A percentile compares a stretch with the other conserved stretches of the same genome.
These are phyloP conservation scores for Hypoxylon sp. DNA, from an alignment of 2,329 filamentous ascomycete species.

Conservation along the genomic window DNA sequence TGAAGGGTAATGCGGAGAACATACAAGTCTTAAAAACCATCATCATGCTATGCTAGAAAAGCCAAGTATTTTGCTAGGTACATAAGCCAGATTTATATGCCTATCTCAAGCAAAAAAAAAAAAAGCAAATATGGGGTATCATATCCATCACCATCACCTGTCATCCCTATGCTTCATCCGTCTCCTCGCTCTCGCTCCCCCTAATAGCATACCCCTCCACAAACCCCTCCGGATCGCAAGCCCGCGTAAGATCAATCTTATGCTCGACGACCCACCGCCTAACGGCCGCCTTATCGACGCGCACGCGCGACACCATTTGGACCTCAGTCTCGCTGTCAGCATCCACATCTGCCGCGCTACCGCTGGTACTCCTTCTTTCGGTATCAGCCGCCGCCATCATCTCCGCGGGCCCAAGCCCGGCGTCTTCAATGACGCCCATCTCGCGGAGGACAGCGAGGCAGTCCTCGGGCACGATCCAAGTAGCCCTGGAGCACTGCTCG, in stretches of 20 bases:
- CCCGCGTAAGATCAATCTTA: constrained; percentile 70
- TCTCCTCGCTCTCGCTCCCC: constrained; percentile 51
- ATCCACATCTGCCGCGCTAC: constrained; percentile 31
- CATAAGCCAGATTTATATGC: too few species aligned
- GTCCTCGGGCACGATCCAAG: constrained; percentile 88
- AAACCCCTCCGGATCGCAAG: constrained; percentile 82
- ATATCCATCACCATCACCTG: constrained; percentile 3
- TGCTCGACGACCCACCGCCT: constrained; percentile 74
- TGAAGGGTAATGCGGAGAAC: too few species aligned
- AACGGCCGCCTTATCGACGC: constrained; percentile 67
- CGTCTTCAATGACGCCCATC: constrained; percentile 76
- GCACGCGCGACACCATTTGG: constrained; percentile 59
- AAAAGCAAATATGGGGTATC: background rate
- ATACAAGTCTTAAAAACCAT: too few species aligned
- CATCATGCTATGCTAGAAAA: too few species aligned
- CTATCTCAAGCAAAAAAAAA: background rate
- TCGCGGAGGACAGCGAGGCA: constrained; percentile 81
- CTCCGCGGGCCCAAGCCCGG: constrained; percentile 43
- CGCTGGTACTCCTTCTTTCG: background rate
- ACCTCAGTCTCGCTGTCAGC: constrained; percentile 47
- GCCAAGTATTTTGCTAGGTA: too few species aligned
- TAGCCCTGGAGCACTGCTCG: constrained; percentile 77
- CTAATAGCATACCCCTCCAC: constrained; percentile 72
- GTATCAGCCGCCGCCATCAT: background rate
- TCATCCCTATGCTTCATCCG: constrained; percentile 47